These are phyloP conservation scores for Isoetes engelmannii DNA, from an alignment of 83 land plant species.

Conservation along the genomic window DNA sequence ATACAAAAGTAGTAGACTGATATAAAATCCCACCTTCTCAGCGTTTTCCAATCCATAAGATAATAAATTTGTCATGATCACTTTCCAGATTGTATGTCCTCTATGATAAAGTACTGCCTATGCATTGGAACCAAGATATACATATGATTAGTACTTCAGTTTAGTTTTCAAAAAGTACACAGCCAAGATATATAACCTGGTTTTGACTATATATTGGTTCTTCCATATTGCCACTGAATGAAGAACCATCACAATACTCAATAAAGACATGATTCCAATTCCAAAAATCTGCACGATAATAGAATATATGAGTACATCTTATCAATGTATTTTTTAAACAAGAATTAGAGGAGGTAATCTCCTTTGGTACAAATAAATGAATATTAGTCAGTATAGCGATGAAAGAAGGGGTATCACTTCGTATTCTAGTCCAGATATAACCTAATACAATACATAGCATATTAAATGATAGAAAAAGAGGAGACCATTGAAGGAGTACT, in stretches of 20 bases:
- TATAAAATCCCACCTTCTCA: slow-evolving; percentile 15
- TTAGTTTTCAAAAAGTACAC: background rate
- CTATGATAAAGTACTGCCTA: slow-evolving; percentile 27
- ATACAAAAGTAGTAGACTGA: background rate
- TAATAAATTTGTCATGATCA: slow-evolving; percentile 22
- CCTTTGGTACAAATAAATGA: too few species aligned
- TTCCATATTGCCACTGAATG: background rate
- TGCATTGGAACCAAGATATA: background rate
- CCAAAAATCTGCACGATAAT: background rate
- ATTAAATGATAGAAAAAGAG: too few species aligned
- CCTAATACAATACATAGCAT: too few species aligned
- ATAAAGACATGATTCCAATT: slow-evolving; percentile 4
- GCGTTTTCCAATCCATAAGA: slow-evolving; percentile 29
- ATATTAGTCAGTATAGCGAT: too few species aligned
- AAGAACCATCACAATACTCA: slow-evolving; percentile 3
- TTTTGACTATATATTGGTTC: background rate
- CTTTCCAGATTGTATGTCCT: slow-evolving; percentile 29
- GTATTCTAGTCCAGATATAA: too few species aligned
- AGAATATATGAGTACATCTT: too few species aligned
- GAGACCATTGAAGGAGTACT: too few species aligned
- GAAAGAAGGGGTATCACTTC: too few species aligned
- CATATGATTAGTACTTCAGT: background rate
- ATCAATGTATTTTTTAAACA: too few species aligned
- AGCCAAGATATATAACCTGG: background rate
- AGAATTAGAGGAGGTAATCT: too few species aligned